Evolutionary conservation across 1,139 yeast species (phyloP), one percentile per base, ranked within the genome.

Genomic region (Zhuliangozyma blackwelliae): DNA sequence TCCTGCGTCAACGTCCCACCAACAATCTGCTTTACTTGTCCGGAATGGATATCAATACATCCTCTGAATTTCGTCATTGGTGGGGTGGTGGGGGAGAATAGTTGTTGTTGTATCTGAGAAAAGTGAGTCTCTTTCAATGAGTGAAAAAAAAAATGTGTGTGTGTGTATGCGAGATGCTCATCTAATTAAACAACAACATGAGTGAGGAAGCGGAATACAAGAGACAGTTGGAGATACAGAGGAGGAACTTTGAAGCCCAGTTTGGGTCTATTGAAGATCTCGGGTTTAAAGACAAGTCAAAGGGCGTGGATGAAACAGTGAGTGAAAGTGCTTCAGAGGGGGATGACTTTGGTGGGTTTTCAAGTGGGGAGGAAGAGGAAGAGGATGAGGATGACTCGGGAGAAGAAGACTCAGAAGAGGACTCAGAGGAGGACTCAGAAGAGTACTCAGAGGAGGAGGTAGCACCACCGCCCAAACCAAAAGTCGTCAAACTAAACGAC

Each of bases 11-110:
- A 68, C 0, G 97, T 85, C 0, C 96, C 96, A 3, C 98, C 98
- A 0, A 94, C 97, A 36, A 92, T 92, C 59, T 92, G 98, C 55
- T 92, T 94, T 45, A 92, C 98, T 48, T 86, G 83, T 2, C 98
- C 98, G 5, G 84, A 76, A 57, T 92, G 98, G 44, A 92, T 81
- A 58, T 92, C 98, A 30, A 92, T 92, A 52, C 98, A 92, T 1
- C 97, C 98, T 54, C 92, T 77, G 62, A 87, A 94, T 41, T 73
- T 72, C 1, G 97, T 90, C 97, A 90, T 90, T 16, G 30, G 34
- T 13, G 29, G 12, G 31, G 34, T 27, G 23, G 32, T 16, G 26
- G 34, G 37, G 12, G 27, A 16, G 12, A 25, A 25, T 11, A n/a
- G n/a, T n/a, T n/a, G n/a, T n/a, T n/a, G n/a, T n/a, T 4, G 10